Evolutionary conservation across 1,284 basidiomycete genomes (phyloP).

Genomic region (Naganishia sp.): DNA sequence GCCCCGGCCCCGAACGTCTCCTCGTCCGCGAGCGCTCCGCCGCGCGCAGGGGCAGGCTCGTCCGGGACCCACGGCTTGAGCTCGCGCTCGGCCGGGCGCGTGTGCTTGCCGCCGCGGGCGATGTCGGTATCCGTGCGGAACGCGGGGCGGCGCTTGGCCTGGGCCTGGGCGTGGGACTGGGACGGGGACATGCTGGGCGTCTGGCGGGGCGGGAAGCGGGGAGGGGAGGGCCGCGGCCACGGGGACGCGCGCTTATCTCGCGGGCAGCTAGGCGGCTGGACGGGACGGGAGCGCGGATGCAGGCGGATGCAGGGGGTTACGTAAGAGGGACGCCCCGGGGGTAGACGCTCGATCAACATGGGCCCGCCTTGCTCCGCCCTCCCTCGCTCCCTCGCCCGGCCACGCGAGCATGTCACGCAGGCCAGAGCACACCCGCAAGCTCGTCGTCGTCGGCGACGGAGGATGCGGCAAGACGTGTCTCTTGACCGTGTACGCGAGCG

Average conservation of each 20-base stretch:
- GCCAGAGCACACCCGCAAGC: conserved; percentile 82
- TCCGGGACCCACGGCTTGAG: conserved; percentile 75
- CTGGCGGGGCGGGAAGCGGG: neutral
- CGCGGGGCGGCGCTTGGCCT: neutral
- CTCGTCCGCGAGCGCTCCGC: neutral
- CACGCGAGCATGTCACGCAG: conserved; percentile 47
- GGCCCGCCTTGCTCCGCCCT: neutral
- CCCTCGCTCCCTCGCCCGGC: conserved; percentile 27
- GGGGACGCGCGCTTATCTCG: too few relatives aligned
- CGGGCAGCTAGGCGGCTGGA: too few relatives aligned
- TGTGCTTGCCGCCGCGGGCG: conserved; percentile 55
- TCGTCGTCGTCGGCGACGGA: conserved; percentile 86
- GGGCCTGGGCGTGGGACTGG: neutral
- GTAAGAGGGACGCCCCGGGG: neutral
- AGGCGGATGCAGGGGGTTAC: too few relatives aligned
- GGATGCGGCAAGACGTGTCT: conserved; percentile 64
- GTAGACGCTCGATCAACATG: conserved; percentile 3
- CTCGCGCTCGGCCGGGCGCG: conserved; percentile 63
- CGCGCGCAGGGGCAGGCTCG: neutral
- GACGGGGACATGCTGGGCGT: neutral
- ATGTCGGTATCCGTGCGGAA: conserved; percentile 91
- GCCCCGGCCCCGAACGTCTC: conserved; percentile 5
- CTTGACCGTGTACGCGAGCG: conserved; percentile 75
- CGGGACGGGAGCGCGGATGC: too few relatives aligned
- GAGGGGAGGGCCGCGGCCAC: too few relatives aligned